phyloP scores from a whole-genome alignment of 2,329 filamentous ascomycete species.

The Tothia fuscella region DNA sequence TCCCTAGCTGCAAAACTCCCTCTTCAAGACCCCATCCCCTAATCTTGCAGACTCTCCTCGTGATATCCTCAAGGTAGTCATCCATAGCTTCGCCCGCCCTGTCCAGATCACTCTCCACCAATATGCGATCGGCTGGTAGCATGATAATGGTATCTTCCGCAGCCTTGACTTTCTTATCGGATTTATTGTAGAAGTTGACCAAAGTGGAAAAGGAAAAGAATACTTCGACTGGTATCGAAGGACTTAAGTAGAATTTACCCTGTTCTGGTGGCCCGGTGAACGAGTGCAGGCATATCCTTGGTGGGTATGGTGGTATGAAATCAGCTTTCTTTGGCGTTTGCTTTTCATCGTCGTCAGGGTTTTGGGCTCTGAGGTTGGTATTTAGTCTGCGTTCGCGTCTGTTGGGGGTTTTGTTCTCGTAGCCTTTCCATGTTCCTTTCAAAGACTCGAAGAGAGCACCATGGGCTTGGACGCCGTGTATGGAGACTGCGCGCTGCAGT shows the following conservation, averaged over 20 bases:
- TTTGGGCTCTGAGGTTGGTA: not conserved
- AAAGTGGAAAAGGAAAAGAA: constrained; percentile 82
- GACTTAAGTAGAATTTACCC: constrained; percentile 65
- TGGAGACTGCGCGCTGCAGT: constrained; percentile 50
- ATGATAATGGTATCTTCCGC: constrained; percentile 55
- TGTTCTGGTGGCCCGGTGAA: constrained; percentile 70
- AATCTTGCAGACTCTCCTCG: constrained; percentile 61
- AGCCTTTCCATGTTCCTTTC: constrained; percentile 55
- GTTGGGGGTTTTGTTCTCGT: constrained; percentile 50
- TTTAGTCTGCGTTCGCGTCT: constrained; percentile 40
- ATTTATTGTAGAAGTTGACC: constrained; percentile 58
- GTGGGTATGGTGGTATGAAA: constrained; percentile 52
- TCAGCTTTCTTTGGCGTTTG: not conserved
- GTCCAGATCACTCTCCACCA: constrained; percentile 87
- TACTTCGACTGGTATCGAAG: constrained; percentile 59
- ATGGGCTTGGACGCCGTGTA: constrained; percentile 67
- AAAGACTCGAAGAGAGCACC: constrained; percentile 57
- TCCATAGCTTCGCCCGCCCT: constrained; percentile 75
- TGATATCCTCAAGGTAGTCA: constrained; percentile 57
- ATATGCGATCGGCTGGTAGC: constrained; percentile 64
- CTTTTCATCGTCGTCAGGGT: not conserved
- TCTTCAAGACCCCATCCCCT: constrained; percentile 67
- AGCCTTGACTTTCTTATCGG: constrained; percentile 37
- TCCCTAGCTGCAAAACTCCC: constrained; percentile 54
- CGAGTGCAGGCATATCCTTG: constrained; percentile 84